Evolutionary conservation across 2,329 filamentous ascomycete species (phyloP).

Genomic region (Pseudophaeomoniella oleicola): DNA sequence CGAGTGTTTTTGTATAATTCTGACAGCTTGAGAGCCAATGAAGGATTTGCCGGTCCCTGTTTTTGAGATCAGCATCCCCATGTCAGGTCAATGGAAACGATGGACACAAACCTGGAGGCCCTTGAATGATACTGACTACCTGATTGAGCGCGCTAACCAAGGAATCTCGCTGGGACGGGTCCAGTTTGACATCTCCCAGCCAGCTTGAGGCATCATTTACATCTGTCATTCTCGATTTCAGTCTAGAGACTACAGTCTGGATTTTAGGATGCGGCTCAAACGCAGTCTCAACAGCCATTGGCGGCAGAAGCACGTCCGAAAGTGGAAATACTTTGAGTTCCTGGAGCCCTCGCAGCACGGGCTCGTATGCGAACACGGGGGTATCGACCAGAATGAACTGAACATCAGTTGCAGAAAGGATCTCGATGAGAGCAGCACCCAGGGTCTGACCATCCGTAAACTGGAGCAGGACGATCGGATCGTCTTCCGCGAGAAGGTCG

Average conservation of each 20-base stretch:
- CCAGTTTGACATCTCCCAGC: conserved; percentile 17
- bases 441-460: conserved; percentile 31
- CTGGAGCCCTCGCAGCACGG: conserved; percentile 45
- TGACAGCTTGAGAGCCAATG: conserved; percentile 49
- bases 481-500: conserved; percentile 23
- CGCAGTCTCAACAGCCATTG: too few relatives aligned
- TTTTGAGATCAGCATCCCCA: conserved; percentile 4
- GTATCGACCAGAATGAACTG: conserved; percentile 46
- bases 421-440: conserved; percentile 30
- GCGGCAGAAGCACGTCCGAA: conserved; percentile 34
- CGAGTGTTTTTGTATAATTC: conserved; percentile 37
- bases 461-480: conserved; percentile 34
- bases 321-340: conserved; percentile 40
- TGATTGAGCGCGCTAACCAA: conserved; percentile 39
- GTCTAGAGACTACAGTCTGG: too few relatives aligned
- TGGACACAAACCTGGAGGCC: conserved; percentile 46
- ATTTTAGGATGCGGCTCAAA: too few relatives aligned
- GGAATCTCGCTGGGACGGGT: conserved; percentile 42
- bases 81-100: conserved; percentile 6
- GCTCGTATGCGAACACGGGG: conserved; percentile 52
- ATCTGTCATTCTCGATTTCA: too few relatives aligned
- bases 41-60: conserved; percentile 63
- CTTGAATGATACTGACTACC: conserved; percentile 50
- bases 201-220: too few relatives aligned
- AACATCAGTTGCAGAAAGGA: too few relatives aligned